Evolutionary conservation across 352 stramenopile species (phyloP).

Genomic region (Peronospora destructor): DNA sequence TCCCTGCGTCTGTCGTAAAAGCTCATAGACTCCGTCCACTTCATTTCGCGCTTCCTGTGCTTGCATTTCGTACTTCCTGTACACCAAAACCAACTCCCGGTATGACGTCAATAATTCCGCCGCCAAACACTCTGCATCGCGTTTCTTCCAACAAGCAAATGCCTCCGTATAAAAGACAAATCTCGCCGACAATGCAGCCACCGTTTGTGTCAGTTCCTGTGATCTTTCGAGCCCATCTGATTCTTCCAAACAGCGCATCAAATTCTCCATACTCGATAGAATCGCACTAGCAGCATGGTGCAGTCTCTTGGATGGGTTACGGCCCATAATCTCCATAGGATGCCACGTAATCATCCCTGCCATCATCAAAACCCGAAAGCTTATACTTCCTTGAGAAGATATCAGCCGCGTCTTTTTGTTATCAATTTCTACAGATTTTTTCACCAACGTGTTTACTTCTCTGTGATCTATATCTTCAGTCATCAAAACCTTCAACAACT

Average conservation of each 20-base stretch:
- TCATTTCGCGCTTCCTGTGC: slow-evolving; percentile 23
- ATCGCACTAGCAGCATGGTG: slow-evolving; percentile 41
- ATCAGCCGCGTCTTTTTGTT: slow-evolving; percentile 1
- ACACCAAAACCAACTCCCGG: slow-evolving; percentile 38
- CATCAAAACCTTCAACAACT: slow-evolving; percentile 48
- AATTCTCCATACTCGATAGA: slow-evolving; percentile 31
- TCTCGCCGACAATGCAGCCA: slow-evolving; percentile 39
- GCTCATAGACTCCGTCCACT: slow-evolving; percentile 47
- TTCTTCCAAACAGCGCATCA: slow-evolving; percentile 30
- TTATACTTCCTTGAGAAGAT: slow-evolving; percentile 23
- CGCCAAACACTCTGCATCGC: slow-evolving; percentile 48
- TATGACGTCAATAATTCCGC: slow-evolving; percentile 51
- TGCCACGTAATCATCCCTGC: slow-evolving; percentile 67
- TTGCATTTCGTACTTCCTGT: slow-evolving; percentile 36
- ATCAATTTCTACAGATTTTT: neutral
- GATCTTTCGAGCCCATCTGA: slow-evolving; percentile 12
- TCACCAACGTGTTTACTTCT: neutral
- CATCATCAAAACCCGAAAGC: slow-evolving; percentile 63
- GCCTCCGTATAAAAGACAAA: slow-evolving; percentile 64
- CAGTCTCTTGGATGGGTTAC: slow-evolving; percentile 34
- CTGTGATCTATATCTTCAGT: slow-evolving; percentile 4
- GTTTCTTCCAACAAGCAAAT: slow-evolving; percentile 58
- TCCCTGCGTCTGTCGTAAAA: slow-evolving; percentile 49
- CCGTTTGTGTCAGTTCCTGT: slow-evolving; percentile 37
- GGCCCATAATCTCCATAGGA: slow-evolving; percentile 56